Conservation (phyloP, 352 stramenopile species). For the Blastocystis sp. region DNA sequence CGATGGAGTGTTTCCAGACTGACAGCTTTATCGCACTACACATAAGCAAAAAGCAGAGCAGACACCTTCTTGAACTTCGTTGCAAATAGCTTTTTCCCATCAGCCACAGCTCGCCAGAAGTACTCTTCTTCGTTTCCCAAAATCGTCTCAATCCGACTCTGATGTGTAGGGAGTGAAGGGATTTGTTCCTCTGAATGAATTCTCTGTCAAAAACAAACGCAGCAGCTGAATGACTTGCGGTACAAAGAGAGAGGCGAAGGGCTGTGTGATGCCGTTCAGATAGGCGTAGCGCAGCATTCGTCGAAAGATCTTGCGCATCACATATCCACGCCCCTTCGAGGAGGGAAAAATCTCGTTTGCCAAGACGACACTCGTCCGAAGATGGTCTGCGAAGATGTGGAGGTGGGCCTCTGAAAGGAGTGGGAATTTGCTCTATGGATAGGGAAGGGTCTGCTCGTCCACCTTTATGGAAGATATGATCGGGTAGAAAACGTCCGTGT, state of each 20-base stretch:
- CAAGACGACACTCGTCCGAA: conserved; percentile 87
- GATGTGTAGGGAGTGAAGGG: not conserved
- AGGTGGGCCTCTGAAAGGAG: not conserved
- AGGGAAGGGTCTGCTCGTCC: conserved; percentile 62
- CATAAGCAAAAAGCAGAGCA: not conserved
- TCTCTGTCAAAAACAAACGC: not conserved
- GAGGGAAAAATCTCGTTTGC: conserved; percentile 86
- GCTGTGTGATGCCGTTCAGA: conserved; percentile 68
- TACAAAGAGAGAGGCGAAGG: conserved; percentile 66
- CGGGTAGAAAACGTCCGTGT: conserved; percentile 89
- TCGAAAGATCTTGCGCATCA: conserved; percentile 86
- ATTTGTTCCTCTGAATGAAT: conserved; percentile 5
- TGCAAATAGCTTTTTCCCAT: conserved; percentile 48
- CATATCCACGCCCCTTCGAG: conserved; percentile 89
- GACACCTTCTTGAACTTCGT: conserved; percentile 34
- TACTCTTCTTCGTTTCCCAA: conserved; percentile 41
- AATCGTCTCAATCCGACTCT: conserved; percentile 17
- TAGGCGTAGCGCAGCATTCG: conserved; percentile 74
- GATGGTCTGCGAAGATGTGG: conserved; percentile 87
- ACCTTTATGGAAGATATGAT: conserved; percentile 70
- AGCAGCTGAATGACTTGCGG: not conserved
- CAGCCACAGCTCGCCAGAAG: conserved; percentile 51
- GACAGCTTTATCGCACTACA: not conserved
- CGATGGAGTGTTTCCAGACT: not conserved
- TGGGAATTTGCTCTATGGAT: conserved; percentile 35